Conservation (phyloP, 164 flowering plant species). For the Houttuynia cordata region DNA sequence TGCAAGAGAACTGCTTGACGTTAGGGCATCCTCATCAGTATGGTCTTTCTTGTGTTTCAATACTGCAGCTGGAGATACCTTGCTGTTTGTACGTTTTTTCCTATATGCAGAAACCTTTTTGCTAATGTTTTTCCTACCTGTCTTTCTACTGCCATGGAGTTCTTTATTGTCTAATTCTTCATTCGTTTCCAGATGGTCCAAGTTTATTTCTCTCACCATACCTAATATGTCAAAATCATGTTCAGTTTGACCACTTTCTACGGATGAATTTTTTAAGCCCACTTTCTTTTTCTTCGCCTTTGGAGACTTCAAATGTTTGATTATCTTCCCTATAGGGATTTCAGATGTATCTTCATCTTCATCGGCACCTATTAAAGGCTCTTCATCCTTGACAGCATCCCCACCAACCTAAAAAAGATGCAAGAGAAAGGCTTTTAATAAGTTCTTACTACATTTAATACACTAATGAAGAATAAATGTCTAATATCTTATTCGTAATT, state of each 20-base stretch:
- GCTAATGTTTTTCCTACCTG: conserved; percentile 10
- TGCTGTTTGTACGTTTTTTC: conserved; percentile 28
- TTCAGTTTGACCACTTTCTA: conserved; percentile 25
- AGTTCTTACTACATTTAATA: background rate
- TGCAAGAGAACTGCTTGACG: background rate
- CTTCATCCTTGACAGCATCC: conserved; percentile 31
- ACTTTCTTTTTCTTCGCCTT: conserved; percentile 36
- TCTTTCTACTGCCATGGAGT: conserved; percentile 17
- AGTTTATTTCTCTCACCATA: conserved; percentile 78
- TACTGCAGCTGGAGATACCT: conserved; percentile 21
- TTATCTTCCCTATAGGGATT: conserved; percentile 70
- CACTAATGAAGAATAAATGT: no score
- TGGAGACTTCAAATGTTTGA: conserved; percentile 53
- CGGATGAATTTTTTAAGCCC: conserved; percentile 23
- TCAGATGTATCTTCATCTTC: conserved; percentile 66
- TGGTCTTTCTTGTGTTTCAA: conserved; percentile 54
- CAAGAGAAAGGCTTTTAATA: background rate
- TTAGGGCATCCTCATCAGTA: conserved; percentile 19
- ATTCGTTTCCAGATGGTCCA: conserved; percentile 30
- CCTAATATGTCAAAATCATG: conserved; percentile 65
- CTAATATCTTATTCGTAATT: no score
- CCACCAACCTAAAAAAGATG: conserved; percentile 30
- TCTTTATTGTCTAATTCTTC: conserved; percentile 18
- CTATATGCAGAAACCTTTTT: conserved; percentile 18
- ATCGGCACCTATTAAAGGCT: conserved; percentile 34